phyloP scores from a whole-genome alignment of 257 asterid species.

The Jasminum sambac region DNA sequence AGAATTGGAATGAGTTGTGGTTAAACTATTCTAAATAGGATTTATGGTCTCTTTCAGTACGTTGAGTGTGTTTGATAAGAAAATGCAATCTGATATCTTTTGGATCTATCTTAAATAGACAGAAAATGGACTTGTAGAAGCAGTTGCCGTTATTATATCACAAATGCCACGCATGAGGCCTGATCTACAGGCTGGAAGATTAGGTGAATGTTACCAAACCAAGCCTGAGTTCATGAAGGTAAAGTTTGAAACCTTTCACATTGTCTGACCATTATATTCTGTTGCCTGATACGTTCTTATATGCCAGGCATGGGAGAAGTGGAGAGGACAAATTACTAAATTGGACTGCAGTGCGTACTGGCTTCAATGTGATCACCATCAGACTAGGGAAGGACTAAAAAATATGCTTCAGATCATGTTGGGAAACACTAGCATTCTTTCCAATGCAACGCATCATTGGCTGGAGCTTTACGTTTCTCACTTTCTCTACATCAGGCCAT shows the following conservation, averaged over 20 bases:
- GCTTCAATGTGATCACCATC: constrained; percentile 84
- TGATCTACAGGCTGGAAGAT: constrained; percentile 47
- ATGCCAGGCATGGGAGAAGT: constrained; percentile 93
- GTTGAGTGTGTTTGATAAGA: not conserved
- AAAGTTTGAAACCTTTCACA: constrained; percentile 23
- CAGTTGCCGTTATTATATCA: constrained; percentile 81
- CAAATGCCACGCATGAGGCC: constrained; percentile 88
- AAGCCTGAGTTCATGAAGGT: constrained; percentile 96
- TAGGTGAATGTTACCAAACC: constrained; percentile 71
- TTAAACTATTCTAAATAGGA: not conserved
- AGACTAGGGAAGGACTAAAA: constrained; percentile 79
- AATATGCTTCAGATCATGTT: constrained; percentile 83
- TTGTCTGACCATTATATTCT: not conserved
- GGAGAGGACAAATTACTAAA: constrained; percentile 86
- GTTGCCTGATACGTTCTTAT: constrained; percentile 22
- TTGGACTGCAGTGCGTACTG: constrained; percentile 89
- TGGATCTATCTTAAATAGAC: constrained; percentile 49
- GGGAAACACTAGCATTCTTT: constrained; percentile 72
- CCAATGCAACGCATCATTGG: constrained; percentile 78
- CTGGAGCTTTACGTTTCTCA: constrained; percentile 82
- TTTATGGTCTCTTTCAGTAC: no score
- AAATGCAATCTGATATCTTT: constrained; percentile 20
- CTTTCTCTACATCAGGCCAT: constrained; percentile 86
- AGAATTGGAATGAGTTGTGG: not conserved
- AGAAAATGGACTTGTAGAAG: constrained; percentile 95